Conservation (phyloP, 306 rosid species). For the Arachis hypogaea region DNA sequence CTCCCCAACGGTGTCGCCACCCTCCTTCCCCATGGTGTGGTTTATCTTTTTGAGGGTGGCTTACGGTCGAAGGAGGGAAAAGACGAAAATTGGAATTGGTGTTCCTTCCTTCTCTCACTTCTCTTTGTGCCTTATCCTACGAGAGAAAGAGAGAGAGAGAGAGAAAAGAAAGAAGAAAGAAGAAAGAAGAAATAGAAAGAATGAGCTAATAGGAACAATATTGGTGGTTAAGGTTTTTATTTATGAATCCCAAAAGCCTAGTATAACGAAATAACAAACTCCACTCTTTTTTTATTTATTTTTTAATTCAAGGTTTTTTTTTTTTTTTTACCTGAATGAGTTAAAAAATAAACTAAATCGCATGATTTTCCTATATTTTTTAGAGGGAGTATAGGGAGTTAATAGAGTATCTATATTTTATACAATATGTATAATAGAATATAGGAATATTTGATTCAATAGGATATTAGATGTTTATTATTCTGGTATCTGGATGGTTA, state of each 20-base stretch:
- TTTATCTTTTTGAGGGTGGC: not conserved
- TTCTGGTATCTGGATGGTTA: too few relatives aligned
- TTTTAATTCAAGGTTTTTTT: not conserved
- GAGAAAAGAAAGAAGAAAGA: not conserved
- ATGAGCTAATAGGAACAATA: not conserved
- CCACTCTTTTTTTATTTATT: not conserved
- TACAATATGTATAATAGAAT: too few relatives aligned
- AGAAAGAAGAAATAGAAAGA: too few relatives aligned
- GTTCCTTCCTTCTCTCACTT: conserved; percentile 17
- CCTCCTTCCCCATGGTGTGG: conserved; percentile 41
- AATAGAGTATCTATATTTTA: too few relatives aligned
- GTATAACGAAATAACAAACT: not conserved
- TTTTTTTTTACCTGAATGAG: too few relatives aligned
- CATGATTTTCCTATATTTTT: too few relatives aligned
- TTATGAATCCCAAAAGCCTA: not conserved
- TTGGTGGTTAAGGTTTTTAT: not conserved
- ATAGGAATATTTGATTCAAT: too few relatives aligned
- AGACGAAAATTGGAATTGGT: not conserved
- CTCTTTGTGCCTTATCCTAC: conserved; percentile 16
- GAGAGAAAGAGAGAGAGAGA: not conserved
- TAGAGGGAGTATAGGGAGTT: too few relatives aligned
- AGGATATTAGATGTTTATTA: too few relatives aligned
- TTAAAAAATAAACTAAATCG: too few relatives aligned
- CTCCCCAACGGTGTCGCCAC: conserved; percentile 29
- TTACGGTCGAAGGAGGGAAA: not conserved